phyloP scores from a whole-genome alignment of 2,329 filamentous ascomycete genomes.

The Aureobasidium subglaciale region DNA sequence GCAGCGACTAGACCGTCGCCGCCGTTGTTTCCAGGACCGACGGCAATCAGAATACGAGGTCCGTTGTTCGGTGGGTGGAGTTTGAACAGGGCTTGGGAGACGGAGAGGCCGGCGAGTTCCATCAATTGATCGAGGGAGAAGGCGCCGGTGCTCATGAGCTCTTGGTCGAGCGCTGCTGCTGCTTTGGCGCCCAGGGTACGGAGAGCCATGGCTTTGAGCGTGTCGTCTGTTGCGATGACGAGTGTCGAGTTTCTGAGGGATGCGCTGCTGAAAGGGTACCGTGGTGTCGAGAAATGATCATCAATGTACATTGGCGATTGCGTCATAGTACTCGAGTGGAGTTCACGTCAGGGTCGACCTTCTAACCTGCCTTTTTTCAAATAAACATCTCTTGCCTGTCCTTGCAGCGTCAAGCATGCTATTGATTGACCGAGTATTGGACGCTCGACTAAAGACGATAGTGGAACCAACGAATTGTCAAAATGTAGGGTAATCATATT shows the following conservation, averaged over 20 bases:
- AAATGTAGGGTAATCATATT: no score
- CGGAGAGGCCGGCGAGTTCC: conserved; percentile 88
- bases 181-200: conserved; percentile 48
- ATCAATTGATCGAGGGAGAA: conserved; percentile 96
- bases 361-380: no score
- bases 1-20: conserved; percentile 93
- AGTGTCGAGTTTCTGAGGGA: background rate
- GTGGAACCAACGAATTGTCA: no score
- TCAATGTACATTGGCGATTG: background rate
- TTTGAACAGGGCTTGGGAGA: conserved; percentile 84
- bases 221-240: background rate
- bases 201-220: background rate
- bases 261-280: background rate
- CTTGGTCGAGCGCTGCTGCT: conserved; percentile 80
- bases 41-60: conserved; percentile 73
- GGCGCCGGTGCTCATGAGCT: conserved; percentile 81
- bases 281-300: background rate
- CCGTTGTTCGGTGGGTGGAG: conserved; percentile 71
- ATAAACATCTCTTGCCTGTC: no score
- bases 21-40: conserved; percentile 72
- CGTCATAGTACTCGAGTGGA: conserved; percentile 4
- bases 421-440: no score
- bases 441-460: no score
- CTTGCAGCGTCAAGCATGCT: no score
- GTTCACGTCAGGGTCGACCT: background rate